Evolutionary conservation across 495 filamentous ascomycete species (phyloP).

Genomic region (Trichoderma asperelloides): DNA sequence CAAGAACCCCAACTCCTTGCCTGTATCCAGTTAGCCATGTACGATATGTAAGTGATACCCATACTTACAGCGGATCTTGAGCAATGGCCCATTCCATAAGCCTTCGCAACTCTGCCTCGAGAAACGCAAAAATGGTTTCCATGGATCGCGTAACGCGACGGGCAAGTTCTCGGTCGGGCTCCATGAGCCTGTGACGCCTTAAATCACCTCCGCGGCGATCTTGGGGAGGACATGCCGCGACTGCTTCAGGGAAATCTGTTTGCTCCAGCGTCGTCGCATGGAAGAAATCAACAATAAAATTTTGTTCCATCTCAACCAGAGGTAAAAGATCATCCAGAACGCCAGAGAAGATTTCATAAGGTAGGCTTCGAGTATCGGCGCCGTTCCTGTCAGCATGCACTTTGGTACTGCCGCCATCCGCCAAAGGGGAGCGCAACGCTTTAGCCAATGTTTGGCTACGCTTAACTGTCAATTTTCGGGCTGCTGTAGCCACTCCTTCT

Average conservation of each 20-base stretch:
- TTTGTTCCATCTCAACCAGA: slow-evolving; percentile 82
- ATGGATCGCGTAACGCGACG: slow-evolving; percentile 71
- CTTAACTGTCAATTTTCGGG: slow-evolving; percentile 87
- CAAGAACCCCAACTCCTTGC: slow-evolving; percentile 84
- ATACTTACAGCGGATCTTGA: slow-evolving; percentile 67
- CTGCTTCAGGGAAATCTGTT: slow-evolving; percentile 72
- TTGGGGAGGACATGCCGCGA: slow-evolving; percentile 56
- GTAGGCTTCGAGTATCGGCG: slow-evolving; percentile 56
- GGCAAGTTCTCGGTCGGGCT: slow-evolving; percentile 76
- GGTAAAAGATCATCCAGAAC: slow-evolving; percentile 68
- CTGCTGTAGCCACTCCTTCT: slow-evolving; percentile 63
- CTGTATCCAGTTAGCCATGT: slow-evolving; percentile 26
- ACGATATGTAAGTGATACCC: neutral
- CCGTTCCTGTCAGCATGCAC: slow-evolving; percentile 48
- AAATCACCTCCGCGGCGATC: slow-evolving; percentile 60
- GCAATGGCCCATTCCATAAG: slow-evolving; percentile 76
- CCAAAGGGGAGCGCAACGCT: slow-evolving; percentile 58
- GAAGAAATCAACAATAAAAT: slow-evolving; percentile 90
- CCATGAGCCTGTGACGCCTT: slow-evolving; percentile 60
- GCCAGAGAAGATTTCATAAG: slow-evolving; percentile 76
- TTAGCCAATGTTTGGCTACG: slow-evolving; percentile 71
- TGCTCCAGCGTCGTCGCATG: slow-evolving; percentile 70
- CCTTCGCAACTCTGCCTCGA: slow-evolving; percentile 67
- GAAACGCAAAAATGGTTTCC: slow-evolving; percentile 77
- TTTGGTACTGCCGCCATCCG: slow-evolving; percentile 50